Percentiles rank a stretch among this genome's conserved stretches.
phyloP scores from a whole-genome alignment of 1,284 basidiomycete genomes.

The Baeospora myosura region DNA sequence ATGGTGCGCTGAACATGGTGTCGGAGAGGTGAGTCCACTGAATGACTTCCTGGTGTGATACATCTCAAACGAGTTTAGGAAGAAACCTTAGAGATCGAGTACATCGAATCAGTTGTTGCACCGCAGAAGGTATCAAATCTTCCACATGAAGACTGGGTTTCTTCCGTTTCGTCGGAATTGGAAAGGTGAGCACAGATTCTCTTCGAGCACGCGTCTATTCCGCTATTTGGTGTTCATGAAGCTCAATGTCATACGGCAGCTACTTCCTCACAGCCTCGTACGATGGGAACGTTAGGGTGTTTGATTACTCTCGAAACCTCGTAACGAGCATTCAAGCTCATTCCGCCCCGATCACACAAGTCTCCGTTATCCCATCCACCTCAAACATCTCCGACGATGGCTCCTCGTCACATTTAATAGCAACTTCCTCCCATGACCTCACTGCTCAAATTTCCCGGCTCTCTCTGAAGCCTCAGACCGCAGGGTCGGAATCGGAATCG shows the following conservation, averaged over 20 bases:
- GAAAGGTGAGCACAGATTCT: conserved; percentile 47
- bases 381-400: conserved; percentile 23
- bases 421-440: conserved; percentile 81
- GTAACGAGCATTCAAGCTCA: conserved; percentile 47
- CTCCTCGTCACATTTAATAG: conserved; percentile 47
- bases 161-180: conserved; percentile 66
- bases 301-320: conserved; percentile 61
- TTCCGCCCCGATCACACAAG: conserved; percentile 65
- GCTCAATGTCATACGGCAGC: conserved; percentile 22
- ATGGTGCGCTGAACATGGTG: conserved; percentile 69
- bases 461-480: conserved; percentile 25
- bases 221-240: conserved; percentile 3
- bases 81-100: conserved; percentile 89
- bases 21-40: conserved; percentile 50
- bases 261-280: conserved; percentile 77
- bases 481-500: conserved; percentile 20
- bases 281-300: conserved; percentile 68
- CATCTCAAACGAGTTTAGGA: conserved; percentile 45
- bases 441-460: conserved; percentile 60
- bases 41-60: no score
- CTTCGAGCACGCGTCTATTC: neutral
- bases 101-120: conserved; percentile 88
- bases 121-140: conserved; percentile 77
- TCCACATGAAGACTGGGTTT: conserved; percentile 93
- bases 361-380: conserved; percentile 52